Base-by-base conservation (phyloP, 2,329 filamentous ascomycete species). In the Apiospora rasikravindrae region DNA sequence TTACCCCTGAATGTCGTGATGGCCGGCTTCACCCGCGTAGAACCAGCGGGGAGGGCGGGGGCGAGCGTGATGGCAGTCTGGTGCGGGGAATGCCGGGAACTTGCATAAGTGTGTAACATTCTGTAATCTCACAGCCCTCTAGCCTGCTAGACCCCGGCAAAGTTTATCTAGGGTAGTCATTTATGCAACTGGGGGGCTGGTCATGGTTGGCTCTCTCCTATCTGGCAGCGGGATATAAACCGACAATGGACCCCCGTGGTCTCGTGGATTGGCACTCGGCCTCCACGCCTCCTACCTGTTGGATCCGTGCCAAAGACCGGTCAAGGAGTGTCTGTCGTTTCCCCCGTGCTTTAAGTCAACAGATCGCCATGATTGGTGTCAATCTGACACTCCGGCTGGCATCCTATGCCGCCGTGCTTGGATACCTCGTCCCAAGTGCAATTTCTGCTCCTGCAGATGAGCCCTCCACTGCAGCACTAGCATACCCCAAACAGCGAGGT, bases 401-500 rank as follows among this genome's bases (percentile, higher is more conserved):
- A 16, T 33, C 47, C 16, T 57, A 26, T 24, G 24, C 68, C 16
- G 22, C 33, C 14, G 33, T 69, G 47, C 49, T 69, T 29, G 45
- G 29, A 19, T 22, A 13, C 16, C n/a, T 69, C n/a, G 29, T 53
- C 1, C 33, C 29, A 26, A n/a, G 33, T 24, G 67, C 45, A 1
- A 14, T 37, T 11, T 24, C 44, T 14, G 24, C 47, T 22, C 45
- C 45, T 42, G 29, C 40, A 22, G 47, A 69, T 40, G 67, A 37
- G 10, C 22, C 44, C 40, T 40, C 42, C n/a, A 19, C 40, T 4
- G 29, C 24, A 26, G 33, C 47, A 24, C 13, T 69, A 8, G 67
- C 67, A 5, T 69, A 69, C 33, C 45, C 68, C 47, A 69, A 57
- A 14, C 68, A 69, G n/a, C 47, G 47, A 16, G 68, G 68, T 2